Evolutionary conservation across 306 rosid genomes (phyloP).

Genomic region (Trifolium pratense): DNA sequence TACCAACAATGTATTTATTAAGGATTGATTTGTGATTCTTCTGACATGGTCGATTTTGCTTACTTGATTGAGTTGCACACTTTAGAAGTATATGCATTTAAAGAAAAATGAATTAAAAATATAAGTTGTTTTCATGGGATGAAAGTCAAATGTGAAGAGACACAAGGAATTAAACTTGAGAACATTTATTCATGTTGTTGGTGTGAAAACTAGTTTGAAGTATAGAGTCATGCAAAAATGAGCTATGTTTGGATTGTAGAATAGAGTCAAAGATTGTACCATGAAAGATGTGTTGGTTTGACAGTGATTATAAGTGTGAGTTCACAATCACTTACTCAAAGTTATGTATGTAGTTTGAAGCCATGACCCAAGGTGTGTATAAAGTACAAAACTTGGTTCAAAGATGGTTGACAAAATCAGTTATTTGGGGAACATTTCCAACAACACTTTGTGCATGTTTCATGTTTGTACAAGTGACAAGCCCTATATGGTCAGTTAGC

Average conservation of each 20-base stretch:
- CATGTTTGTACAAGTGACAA: background rate
- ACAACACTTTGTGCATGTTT: background rate
- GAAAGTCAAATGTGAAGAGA: background rate
- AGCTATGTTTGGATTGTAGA: background rate
- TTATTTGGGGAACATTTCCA: constrained; percentile 1
- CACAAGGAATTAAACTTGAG: background rate
- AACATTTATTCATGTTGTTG: background rate
- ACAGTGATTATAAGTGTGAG: background rate
- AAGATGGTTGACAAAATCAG: background rate
- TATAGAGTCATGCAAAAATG: background rate
- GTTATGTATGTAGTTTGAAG: background rate
- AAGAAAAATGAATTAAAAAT: background rate
- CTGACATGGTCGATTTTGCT: rapidly evolving
- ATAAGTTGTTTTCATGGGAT: background rate
- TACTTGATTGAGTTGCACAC: background rate
- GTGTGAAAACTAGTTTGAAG: constrained; percentile 6
- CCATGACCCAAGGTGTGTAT: background rate
- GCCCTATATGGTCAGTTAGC: background rate
- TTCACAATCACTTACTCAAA: background rate
- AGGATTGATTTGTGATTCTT: background rate
- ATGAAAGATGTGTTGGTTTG: background rate
- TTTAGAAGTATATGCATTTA: background rate
- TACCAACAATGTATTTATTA: background rate
- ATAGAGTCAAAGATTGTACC: background rate
- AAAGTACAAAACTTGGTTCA: background rate